Evolutionary conservation across 1,284 basidiomycete genomes (phyloP).

Genomic region (Boletus sp.): DNA sequence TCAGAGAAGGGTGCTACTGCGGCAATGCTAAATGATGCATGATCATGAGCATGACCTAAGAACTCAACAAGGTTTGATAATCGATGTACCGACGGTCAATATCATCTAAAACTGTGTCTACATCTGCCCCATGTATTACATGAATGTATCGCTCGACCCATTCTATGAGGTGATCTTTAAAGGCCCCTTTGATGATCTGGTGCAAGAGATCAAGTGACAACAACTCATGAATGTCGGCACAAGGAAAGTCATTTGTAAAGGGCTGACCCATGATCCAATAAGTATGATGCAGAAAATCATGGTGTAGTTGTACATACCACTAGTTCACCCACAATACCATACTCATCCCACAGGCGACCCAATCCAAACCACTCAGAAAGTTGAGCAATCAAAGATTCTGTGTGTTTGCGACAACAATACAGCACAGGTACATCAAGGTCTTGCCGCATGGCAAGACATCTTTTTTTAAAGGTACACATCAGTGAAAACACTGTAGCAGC

Average conservation of each 20-base stretch:
- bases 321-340: slow-evolving; percentile 1
- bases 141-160: neutral
- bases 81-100: neutral
- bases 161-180: neutral
- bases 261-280: no score
- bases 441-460: neutral
- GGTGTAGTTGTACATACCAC: neutral
- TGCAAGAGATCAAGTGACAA: neutral
- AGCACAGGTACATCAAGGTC: neutral
- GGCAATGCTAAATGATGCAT: neutral
- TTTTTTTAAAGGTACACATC: neutral
- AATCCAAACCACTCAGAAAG: neutral
- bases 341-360: slow-evolving; percentile 3
- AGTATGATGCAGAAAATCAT: neutral
- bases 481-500: no score
- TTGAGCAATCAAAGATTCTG: neutral
- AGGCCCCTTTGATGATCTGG: slow-evolving; percentile 4
- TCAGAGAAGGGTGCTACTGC: neutral
- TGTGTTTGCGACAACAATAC: neutral
- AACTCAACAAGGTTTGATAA: no score
- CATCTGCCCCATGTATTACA: neutral
- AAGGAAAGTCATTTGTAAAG: neutral
- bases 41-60: neutral
- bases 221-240: neutral
- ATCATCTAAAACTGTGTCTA: neutral